These are phyloP conservation scores for Suhomyces taliae DNA, from an alignment of 1,139 yeast genomes.

Conservation along the genomic window DNA sequence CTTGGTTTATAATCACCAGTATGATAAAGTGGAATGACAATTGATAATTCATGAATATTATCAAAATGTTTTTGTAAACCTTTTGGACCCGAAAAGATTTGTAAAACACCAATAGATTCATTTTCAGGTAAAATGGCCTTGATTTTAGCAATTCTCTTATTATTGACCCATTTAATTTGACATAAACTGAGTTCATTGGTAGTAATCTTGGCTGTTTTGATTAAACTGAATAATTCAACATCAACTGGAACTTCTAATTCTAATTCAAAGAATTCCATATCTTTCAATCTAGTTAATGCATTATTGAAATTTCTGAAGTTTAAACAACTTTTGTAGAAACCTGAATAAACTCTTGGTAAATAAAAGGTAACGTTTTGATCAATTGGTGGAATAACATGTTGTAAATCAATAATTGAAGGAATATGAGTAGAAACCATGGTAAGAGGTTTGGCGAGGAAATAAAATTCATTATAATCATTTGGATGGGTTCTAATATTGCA, in stretches of 20 bases:
- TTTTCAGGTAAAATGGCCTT: constrained; percentile 79
- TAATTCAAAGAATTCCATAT: constrained; percentile 76
- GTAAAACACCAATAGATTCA: constrained; percentile 68
- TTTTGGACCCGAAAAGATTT: constrained; percentile 70
- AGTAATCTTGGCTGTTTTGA: constrained; percentile 53
- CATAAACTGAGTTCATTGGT: constrained; percentile 62
- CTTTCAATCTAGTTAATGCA: constrained; percentile 70
- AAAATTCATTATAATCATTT: constrained; percentile 50
- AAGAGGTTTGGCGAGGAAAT: constrained; percentile 76
- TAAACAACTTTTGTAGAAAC: constrained; percentile 62
- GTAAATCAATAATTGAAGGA: constrained; percentile 75
- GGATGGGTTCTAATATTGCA: constrained; percentile 34
- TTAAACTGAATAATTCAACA: constrained; percentile 58
- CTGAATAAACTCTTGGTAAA: constrained; percentile 82
- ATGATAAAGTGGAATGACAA: constrained; percentile 78
- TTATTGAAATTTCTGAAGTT: constrained; percentile 70
- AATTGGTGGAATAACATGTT: constrained; percentile 82
- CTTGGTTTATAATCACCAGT: constrained; percentile 58
- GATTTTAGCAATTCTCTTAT: constrained; percentile 66
- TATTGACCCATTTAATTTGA: constrained; percentile 72
- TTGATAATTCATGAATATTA: constrained; percentile 67
- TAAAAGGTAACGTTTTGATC: constrained; percentile 77
- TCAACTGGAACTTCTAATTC: constrained; percentile 70
- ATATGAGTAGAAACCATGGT: constrained; percentile 80
- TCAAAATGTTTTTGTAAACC: constrained; percentile 61